A percentile compares a stretch with the other conserved stretches of the same genome.
Evolutionary conservation across 176 grass and related monocot genomes (phyloP).

Genomic region (Calamus simplicifolius): DNA sequence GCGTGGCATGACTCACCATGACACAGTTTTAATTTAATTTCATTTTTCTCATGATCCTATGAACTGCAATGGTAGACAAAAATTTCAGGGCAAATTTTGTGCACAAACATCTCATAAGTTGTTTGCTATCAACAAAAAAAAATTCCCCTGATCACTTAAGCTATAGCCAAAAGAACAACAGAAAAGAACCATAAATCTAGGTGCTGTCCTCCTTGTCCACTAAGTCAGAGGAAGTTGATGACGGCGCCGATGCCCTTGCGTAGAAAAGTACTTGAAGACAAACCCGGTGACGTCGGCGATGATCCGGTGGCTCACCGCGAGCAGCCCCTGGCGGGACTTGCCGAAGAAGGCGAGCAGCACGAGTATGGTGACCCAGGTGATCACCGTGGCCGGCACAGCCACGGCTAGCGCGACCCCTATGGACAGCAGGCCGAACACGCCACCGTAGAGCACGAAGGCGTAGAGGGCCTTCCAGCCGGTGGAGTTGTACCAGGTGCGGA

Average conservation of each 20-base stretch:
- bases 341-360: conserved; percentile 76
- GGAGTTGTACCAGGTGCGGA: conserved; percentile 58
- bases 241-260: too few species aligned
- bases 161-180: too few species aligned
- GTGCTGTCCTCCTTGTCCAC: conserved; percentile 6
- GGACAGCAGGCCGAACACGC: conserved; percentile 67
- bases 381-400: conserved; percentile 61
- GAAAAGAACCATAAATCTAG: too few species aligned
- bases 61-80: too few species aligned
- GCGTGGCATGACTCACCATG: too few species aligned
- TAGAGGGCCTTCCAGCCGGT: conserved; percentile 31
- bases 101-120: too few species aligned
- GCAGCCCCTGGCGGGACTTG: conserved; percentile 27
- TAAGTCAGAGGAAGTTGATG: conserved; percentile 14
- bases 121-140: too few species aligned
- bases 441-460: conserved; percentile 76
- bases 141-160: too few species aligned
- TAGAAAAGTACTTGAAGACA: conserved; percentile 40
- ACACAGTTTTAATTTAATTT: too few species aligned
- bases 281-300: conserved; percentile 55
- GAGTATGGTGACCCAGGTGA: conserved; percentile 81
- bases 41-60: too few species aligned
- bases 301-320: conserved; percentile 42
- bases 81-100: too few species aligned
- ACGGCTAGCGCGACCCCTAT: conserved; percentile 69